Evolutionary conservation across 208 protist genomes (phyloP).

Genomic region (Leishmania guyanensis): DNA sequence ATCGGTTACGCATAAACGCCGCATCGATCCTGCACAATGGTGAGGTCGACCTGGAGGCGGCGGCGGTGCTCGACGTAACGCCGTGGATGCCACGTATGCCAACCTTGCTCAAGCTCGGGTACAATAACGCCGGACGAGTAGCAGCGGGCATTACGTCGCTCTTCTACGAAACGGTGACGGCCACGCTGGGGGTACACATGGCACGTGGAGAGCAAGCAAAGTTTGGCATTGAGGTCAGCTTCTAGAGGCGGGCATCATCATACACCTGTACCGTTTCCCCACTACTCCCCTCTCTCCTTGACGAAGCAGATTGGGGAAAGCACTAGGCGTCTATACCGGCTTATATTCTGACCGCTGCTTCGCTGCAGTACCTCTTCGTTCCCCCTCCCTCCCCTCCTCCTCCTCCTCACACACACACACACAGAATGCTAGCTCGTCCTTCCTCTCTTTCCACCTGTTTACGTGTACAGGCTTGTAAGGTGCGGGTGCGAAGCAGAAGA

Average conservation of each 20-base stretch:
- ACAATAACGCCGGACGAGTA: slow-evolving; percentile 64
- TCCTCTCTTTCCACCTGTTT: neutral
- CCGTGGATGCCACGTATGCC: slow-evolving; percentile 56
- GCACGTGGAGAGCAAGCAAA: slow-evolving; percentile 45
- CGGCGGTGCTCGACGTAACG: slow-evolving; percentile 58
- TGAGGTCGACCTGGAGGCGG: slow-evolving; percentile 60
- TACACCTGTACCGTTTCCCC: neutral
- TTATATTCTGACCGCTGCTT: neutral
- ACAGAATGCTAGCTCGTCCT: neutral
- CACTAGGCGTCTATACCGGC: neutral
- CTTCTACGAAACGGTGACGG: slow-evolving; percentile 50
- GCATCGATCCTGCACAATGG: slow-evolving; percentile 77
- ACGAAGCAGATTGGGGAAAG: neutral
- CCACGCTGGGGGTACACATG: slow-evolving; percentile 70
- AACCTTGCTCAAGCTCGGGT: slow-evolving; percentile 69
- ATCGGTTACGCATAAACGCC: slow-evolving; percentile 66
- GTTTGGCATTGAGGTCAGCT: slow-evolving; percentile 73
- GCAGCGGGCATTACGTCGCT: slow-evolving; percentile 67
- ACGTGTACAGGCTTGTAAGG: neutral
- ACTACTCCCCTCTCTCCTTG: neutral
- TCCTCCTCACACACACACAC: neutral
- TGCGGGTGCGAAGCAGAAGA: neutral
- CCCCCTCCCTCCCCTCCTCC: neutral
- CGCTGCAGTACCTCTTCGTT: neutral
- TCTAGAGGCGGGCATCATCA: slow-evolving; percentile 29